Evolutionary conservation across 164 flowering plant species (phyloP).

Genomic region (Taxillus chinensis): DNA sequence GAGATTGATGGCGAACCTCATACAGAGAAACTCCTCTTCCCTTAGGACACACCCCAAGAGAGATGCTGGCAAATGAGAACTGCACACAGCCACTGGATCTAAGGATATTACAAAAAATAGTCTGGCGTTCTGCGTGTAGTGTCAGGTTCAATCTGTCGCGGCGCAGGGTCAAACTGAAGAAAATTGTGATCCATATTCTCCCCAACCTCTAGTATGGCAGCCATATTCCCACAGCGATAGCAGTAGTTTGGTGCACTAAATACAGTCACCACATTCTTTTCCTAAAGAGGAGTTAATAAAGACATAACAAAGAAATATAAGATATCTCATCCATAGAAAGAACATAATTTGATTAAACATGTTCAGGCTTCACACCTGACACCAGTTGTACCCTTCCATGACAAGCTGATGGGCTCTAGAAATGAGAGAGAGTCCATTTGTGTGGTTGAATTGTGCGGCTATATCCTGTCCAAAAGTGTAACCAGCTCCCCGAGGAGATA

Average conservation of each 20-base stretch:
- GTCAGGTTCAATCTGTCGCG: conserved; percentile 37
- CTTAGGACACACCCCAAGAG: conserved; percentile 19
- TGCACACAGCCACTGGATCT: conserved; percentile 11
- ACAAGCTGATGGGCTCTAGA: conserved; percentile 41
- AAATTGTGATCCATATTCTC: conserved; percentile 42
- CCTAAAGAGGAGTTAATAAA: conserved; percentile 12
- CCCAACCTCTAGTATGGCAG: conserved; percentile 37
- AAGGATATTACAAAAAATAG: conserved; percentile 19
- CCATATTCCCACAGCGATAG: conserved; percentile 41
- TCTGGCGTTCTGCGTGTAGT: conserved; percentile 43
- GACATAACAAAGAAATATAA: not conserved
- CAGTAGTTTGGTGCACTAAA: conserved; percentile 41
- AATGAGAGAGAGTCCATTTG: conserved; percentile 33
- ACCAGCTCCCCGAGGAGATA: conserved; percentile 42
- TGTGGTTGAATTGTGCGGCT: conserved; percentile 33
- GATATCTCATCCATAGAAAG: not conserved
- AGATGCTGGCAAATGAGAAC: conserved; percentile 12
- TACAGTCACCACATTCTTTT: conserved; percentile 38
- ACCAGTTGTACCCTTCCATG: conserved; percentile 43
- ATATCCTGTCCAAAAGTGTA: conserved; percentile 42
- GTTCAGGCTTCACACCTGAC: conserved; percentile 18
- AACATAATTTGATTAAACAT: not conserved
- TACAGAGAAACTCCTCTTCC: conserved; percentile 5
- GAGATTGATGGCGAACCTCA: too few relatives aligned
- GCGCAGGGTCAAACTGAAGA: conserved; percentile 39